phyloP scores from a whole-genome alignment of 805 yeast genomes.

The Saturnispora quitensis region DNA sequence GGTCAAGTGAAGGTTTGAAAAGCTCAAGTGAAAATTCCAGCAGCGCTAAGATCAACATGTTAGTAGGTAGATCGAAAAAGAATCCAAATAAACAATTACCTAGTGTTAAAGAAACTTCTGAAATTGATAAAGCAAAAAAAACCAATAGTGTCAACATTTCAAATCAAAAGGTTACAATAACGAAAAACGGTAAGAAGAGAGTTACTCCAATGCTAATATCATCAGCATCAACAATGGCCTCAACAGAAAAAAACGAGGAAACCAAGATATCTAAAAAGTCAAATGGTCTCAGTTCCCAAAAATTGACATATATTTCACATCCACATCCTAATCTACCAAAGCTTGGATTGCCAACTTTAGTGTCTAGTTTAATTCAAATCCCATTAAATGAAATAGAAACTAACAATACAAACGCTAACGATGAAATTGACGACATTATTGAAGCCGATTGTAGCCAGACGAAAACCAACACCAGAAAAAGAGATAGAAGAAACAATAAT shows the following conservation, averaged over 20 bases:
- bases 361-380: constrained; percentile 44
- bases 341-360: constrained; percentile 54
- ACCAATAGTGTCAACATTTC: constrained; percentile 14
- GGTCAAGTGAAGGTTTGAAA: constrained; percentile 7
- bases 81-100: constrained; percentile 21
- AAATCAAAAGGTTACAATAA: constrained; percentile 46
- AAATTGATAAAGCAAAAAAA: neutral
- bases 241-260: neutral
- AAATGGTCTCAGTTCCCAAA: neutral
- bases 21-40: neutral
- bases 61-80: constrained; percentile 25
- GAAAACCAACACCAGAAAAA: constrained; percentile 25
- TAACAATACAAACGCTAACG: constrained; percentile 27
- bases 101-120: constrained; percentile 4
- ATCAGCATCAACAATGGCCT: constrained; percentile 22
- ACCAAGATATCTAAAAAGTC: neutral
- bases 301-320: constrained; percentile 4
- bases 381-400: constrained; percentile 24
- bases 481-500: constrained; percentile 18
- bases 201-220: constrained; percentile 65
- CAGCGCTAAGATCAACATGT: constrained; percentile 17
- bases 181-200: constrained; percentile 69
- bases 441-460: constrained; percentile 22
- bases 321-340: constrained; percentile 39
- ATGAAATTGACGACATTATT: constrained; percentile 38